Conservation (phyloP, 345 rosid species). For the Populus nigra region DNA sequence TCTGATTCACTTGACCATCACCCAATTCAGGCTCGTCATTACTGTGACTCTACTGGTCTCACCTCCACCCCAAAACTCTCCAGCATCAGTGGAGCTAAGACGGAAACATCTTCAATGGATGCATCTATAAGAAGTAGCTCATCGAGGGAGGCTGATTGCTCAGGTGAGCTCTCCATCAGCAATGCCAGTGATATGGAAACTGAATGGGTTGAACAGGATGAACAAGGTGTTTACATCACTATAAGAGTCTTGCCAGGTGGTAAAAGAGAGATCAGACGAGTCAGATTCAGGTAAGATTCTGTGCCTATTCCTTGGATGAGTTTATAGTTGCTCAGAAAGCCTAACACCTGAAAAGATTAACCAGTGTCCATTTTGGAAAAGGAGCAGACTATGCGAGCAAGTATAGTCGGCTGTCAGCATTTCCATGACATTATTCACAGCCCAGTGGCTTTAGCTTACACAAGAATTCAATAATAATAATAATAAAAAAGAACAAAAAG, state of each 20-base stretch:
- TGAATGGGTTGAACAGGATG: conserved; percentile 40
- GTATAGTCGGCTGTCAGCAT: not conserved
- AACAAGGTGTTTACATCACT: conserved; percentile 37
- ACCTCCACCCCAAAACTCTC: conserved; percentile 89
- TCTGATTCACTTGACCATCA: conserved; percentile 36
- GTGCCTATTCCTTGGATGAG: not conserved
- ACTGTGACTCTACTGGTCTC: conserved; percentile 63
- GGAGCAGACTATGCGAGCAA: not conserved
- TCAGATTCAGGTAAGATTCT: conserved; percentile 34
- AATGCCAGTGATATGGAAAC: conserved; percentile 40
- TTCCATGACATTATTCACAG: not conserved
- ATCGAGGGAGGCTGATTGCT: conserved; percentile 36
- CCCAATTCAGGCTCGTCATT: conserved; percentile 22
- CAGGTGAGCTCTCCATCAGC: conserved; percentile 35
- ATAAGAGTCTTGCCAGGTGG: conserved; percentile 34
- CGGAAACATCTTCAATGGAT: conserved; percentile 86
- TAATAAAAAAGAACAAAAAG: no score
- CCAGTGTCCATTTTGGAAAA: not conserved
- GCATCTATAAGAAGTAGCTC: conserved; percentile 29
- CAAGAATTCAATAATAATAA: no score
- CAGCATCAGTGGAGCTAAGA: conserved; percentile 86
- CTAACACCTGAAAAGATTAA: conserved; percentile 5
- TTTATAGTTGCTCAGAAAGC: conserved; percentile 4
- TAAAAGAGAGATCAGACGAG: conserved; percentile 35
- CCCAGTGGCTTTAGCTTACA: not conserved